phyloP scores from a whole-genome alignment of 352 stramenopile genomes.

The Phytopythium delawarense region DNA sequence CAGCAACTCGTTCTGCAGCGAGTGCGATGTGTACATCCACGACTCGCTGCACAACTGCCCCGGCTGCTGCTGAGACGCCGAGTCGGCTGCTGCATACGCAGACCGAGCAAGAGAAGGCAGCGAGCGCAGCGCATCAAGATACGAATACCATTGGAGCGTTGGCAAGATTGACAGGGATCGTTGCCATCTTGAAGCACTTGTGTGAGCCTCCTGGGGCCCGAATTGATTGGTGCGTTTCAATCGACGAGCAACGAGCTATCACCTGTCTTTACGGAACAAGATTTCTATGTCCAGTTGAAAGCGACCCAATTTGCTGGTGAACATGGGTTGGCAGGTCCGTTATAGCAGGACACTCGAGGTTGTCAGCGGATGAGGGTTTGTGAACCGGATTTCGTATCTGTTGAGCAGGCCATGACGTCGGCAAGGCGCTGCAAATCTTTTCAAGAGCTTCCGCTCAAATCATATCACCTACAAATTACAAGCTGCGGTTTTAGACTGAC shows the following conservation, averaged over 20 bases:
- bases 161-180: neutral
- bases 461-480: neutral
- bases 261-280: too few relatives aligned
- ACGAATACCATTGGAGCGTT: neutral
- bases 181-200: too few relatives aligned
- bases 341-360: neutral
- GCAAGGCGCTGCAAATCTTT: neutral
- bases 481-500: neutral
- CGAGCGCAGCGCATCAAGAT: neutral
- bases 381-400: constrained; percentile 1
- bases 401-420: constrained; percentile 4
- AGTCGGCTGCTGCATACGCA: neutral
- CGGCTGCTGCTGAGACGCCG: constrained; percentile 70
- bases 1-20: constrained; percentile 91
- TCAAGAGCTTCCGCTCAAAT: constrained; percentile 3
- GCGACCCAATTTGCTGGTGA: neutral
- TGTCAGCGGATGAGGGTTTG: neutral
- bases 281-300: neutral
- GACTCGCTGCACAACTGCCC: constrained; percentile 98
- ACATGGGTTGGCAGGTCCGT: neutral
- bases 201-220: too few relatives aligned
- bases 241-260: too few relatives aligned
- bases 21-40: constrained; percentile 98
- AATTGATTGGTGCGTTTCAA: too few relatives aligned
- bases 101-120: neutral